Evolutionary conservation across 1,284 basidiomycete genomes (phyloP).

Genomic region (Malassezia globosa): DNA sequence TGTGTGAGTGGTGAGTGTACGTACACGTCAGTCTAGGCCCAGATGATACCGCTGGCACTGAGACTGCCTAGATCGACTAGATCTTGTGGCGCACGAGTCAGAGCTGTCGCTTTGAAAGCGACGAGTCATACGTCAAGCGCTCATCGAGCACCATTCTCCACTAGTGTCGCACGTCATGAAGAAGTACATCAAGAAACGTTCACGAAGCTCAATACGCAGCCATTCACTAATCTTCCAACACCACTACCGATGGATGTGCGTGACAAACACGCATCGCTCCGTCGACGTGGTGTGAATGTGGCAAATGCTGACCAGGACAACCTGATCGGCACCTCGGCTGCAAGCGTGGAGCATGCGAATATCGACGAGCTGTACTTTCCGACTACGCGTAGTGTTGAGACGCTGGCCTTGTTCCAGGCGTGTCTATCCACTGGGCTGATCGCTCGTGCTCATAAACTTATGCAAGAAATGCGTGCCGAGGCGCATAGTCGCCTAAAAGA

Average conservation of each 20-base stretch:
- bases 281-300: slow-evolving; percentile 2
- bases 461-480: slow-evolving; percentile 30
- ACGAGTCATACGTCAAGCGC: too few species aligned
- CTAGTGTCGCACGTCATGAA: neutral
- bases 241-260: slow-evolving; percentile 14
- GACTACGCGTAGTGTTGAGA: slow-evolving; percentile 28
- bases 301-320: neutral
- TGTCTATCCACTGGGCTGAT: slow-evolving; percentile 38
- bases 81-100: too few species aligned
- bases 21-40: too few species aligned
- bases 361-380: slow-evolving; percentile 32
- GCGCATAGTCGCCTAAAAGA: slow-evolving; percentile 20
- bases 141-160: too few species aligned
- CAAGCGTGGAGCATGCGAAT: slow-evolving; percentile 23
- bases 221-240: slow-evolving; percentile 12
- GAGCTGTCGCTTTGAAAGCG: too few species aligned
- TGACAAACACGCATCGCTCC: slow-evolving; percentile 2
- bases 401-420: slow-evolving; percentile 33
- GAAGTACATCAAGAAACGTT: neutral
- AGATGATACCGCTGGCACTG: too few species aligned
- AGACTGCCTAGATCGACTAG: too few species aligned
- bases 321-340: slow-evolving; percentile 1
- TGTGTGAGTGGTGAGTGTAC: too few species aligned
- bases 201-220: neutral
- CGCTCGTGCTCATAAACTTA: slow-evolving; percentile 36